These are phyloP conservation scores for Scortechinia acanthostroma DNA, from an alignment of 2,329 filamentous ascomycete species.

Conservation along the genomic window DNA sequence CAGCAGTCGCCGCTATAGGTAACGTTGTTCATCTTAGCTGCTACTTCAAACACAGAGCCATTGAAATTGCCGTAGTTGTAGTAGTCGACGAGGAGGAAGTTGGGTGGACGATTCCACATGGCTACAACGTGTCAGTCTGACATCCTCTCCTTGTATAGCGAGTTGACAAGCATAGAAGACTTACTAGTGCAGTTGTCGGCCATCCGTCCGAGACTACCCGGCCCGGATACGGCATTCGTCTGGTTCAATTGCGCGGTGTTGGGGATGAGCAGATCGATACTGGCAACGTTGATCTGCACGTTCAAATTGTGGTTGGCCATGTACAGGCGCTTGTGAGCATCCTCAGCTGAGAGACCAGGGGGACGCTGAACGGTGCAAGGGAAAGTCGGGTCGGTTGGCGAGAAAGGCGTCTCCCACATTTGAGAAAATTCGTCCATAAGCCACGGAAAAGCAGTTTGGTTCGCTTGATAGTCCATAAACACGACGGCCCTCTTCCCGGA, in stretches of 20 bases:
- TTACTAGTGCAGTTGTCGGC: slow-evolving; percentile 46
- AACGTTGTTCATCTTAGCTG: slow-evolving; percentile 66
- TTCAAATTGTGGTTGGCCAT: slow-evolving; percentile 90
- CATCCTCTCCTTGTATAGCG: slow-evolving; percentile 6
- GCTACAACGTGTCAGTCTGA: slow-evolving; percentile 9
- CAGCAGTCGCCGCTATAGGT: slow-evolving; percentile 57
- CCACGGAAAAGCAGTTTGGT: slow-evolving; percentile 74
- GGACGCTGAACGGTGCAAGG: slow-evolving; percentile 76
- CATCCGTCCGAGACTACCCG: slow-evolving; percentile 58
- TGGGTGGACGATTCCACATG: slow-evolving; percentile 64
- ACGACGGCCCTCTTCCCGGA: slow-evolving; percentile 65
- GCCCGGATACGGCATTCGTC: slow-evolving; percentile 63
- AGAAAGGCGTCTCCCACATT: slow-evolving; percentile 87
- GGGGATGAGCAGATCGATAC: slow-evolving; percentile 60
- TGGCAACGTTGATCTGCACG: slow-evolving; percentile 63
- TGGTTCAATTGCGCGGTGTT: slow-evolving; percentile 62
- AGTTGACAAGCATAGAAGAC: slow-evolving; percentile 24
- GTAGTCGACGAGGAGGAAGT: slow-evolving; percentile 77
- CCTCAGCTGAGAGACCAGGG: slow-evolving; percentile 46
- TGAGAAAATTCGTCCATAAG: slow-evolving; percentile 81
- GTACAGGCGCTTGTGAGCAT: slow-evolving; percentile 61
- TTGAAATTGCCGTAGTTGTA: slow-evolving; percentile 64
- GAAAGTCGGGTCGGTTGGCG: slow-evolving; percentile 56
- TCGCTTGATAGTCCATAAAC: slow-evolving; percentile 79
- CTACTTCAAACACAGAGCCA: slow-evolving; percentile 73